These are phyloP conservation scores for Didymella sp. DNA, from an alignment of 2,329 filamentous ascomycete genomes.

Conservation along the genomic window DNA sequence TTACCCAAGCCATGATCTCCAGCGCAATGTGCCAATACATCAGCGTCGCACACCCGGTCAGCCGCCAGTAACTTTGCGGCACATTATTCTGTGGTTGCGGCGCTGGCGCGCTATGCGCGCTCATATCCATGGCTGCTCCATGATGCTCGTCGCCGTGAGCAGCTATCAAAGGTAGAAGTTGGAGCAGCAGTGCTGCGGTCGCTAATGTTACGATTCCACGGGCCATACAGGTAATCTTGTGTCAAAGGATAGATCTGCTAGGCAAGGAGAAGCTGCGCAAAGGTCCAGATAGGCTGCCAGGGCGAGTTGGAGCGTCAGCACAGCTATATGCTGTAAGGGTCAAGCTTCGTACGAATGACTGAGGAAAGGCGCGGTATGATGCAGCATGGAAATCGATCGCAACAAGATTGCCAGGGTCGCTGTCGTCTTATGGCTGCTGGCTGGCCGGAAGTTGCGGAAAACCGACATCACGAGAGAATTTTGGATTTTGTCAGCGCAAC, in stretches of 20 bases:
- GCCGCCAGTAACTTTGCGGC: conserved; percentile 65
- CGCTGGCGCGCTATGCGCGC: conserved; percentile 32
- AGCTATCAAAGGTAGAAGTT: conserved; percentile 48
- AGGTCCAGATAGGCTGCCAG: neutral
- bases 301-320: neutral
- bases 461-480: conserved; percentile 30
- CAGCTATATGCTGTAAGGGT: conserved; percentile 7
- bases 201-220: conserved; percentile 31
- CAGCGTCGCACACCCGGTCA: conserved; percentile 59
- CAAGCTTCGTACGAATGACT: conserved; percentile 9
- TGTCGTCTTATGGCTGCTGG: conserved; percentile 24
- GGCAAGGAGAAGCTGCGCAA: neutral
- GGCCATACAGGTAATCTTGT: conserved; percentile 38
- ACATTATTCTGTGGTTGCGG: conserved; percentile 25
- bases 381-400: neutral
- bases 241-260: neutral
- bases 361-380: conserved; percentile 2
- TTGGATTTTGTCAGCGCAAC: conserved; percentile 39
- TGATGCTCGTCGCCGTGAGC: conserved; percentile 52
- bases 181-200: conserved; percentile 51
- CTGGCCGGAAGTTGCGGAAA: conserved; percentile 37
- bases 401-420: conserved; percentile 10
- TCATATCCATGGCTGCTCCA: conserved; percentile 35
- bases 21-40: conserved; percentile 75
- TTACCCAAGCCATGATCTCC: conserved; percentile 75